phyloP scores from a whole-genome alignment of 1,284 basidiomycete species.

The Cutaneotrichosporon sp. region DNA sequence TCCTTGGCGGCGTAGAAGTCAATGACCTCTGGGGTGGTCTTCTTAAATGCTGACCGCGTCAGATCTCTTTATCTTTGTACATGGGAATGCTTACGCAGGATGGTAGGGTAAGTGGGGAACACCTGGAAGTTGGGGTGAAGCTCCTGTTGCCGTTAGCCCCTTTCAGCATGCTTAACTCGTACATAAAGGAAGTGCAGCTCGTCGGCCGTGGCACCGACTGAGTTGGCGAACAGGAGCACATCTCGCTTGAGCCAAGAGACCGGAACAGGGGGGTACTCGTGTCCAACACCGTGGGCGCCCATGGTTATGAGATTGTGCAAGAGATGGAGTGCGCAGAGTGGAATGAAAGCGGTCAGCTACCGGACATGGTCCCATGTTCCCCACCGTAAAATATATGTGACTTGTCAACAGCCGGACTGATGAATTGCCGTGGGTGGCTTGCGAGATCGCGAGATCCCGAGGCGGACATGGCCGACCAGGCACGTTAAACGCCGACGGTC shows the following conservation, averaged over 20 bases:
- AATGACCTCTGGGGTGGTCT: conserved; percentile 13
- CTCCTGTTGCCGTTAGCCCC: conserved; percentile 5
- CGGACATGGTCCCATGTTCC: too few relatives aligned
- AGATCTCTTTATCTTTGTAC: background rate
- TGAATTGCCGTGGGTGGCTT: too few relatives aligned
- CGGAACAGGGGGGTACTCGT: conserved; percentile 13
- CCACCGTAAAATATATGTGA: too few relatives aligned
- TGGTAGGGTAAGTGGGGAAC: conserved; percentile 20
- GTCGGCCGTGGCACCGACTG: conserved; percentile 18
- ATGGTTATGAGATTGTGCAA: background rate
- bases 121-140: conserved; percentile 18
- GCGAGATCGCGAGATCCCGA: too few relatives aligned
- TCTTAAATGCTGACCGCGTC: conserved; percentile 15
- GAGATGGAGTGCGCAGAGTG: too few relatives aligned
- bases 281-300: conserved; percentile 14
- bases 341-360: too few relatives aligned
- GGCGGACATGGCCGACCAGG: too few relatives aligned
- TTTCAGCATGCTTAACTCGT: background rate
- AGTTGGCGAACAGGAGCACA: conserved; percentile 20
- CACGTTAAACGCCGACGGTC: too few relatives aligned
- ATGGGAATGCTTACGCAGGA: conserved; percentile 11
- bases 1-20: conserved; percentile 18
- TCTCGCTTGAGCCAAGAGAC: conserved; percentile 19
- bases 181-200: conserved; percentile 22
- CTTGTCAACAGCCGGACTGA: too few relatives aligned